Evolutionary conservation across 2,329 filamentous ascomycete species (phyloP).

Genomic region (Torrubiellomyces zombiae): DNA sequence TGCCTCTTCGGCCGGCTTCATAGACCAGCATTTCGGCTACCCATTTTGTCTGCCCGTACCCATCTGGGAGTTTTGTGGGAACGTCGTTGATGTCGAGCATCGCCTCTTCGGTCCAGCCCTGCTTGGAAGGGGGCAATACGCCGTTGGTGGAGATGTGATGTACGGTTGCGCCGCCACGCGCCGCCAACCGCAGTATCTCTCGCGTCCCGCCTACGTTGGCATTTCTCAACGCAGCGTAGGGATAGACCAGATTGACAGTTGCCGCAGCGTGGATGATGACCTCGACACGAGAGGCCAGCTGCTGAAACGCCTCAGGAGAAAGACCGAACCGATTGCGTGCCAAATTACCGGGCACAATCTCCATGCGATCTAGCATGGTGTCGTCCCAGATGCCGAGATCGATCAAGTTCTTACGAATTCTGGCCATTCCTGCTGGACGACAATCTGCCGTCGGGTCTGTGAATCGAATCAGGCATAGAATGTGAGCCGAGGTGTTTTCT

Average conservation of each 20-base stretch:
- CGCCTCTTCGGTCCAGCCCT: constrained; percentile 55
- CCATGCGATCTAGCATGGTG: constrained; percentile 59
- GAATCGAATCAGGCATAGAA: constrained; percentile 60
- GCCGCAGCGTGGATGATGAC: constrained; percentile 66
- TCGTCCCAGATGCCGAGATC: constrained; percentile 66
- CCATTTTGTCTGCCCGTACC: constrained; percentile 71
- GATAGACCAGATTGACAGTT: constrained; percentile 67
- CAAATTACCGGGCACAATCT: constrained; percentile 59
- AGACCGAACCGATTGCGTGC: constrained; percentile 53
- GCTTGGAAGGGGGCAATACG: constrained; percentile 52
- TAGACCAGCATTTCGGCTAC: constrained; percentile 60
- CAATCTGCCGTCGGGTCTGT: constrained; percentile 49
- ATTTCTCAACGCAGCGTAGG: constrained; percentile 57
- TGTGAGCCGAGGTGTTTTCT: constrained; percentile 49
- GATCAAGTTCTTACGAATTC: constrained; percentile 60
- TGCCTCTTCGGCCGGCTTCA: constrained; percentile 49
- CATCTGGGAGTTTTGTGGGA: constrained; percentile 50
- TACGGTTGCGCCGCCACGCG: constrained; percentile 49
- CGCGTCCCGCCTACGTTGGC: constrained; percentile 67
- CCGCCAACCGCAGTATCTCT: constrained; percentile 57
- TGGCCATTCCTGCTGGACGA: constrained; percentile 49
- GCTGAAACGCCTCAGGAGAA: constrained; percentile 44
- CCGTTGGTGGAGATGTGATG: constrained; percentile 72
- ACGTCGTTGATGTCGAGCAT: constrained; percentile 53
- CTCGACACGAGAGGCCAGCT: constrained; percentile 46